These are phyloP conservation scores for Chondrostereum purpureum DNA, from an alignment of 1,284 basidiomycete genomes.

Conservation along the genomic window DNA sequence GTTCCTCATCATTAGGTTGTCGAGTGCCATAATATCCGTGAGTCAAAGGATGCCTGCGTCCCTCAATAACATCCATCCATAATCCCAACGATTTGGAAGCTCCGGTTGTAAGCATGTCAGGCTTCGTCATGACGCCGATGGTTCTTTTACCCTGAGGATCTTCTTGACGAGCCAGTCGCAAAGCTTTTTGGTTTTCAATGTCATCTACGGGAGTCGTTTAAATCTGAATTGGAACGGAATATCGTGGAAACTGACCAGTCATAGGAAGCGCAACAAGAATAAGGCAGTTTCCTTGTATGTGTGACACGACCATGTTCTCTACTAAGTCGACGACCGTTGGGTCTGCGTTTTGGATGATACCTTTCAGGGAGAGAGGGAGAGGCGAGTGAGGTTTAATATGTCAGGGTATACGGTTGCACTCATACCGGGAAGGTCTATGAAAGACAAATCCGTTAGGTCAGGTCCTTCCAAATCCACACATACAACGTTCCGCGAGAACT, in stretches of 20 bases:
- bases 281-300: slow-evolving; percentile 31
- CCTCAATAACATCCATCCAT: slow-evolving; percentile 31
- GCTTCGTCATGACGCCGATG: slow-evolving; percentile 65
- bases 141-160: slow-evolving; percentile 24
- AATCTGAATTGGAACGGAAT: background rate
- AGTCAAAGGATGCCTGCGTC: slow-evolving; percentile 21
- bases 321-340: slow-evolving; percentile 26
- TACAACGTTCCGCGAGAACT: slow-evolving; percentile 38
- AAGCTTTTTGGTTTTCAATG: slow-evolving; percentile 34
- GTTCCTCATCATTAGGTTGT: slow-evolving; percentile 27
- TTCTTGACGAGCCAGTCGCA: slow-evolving; percentile 25
- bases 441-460: slow-evolving; percentile 35
- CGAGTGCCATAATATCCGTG: slow-evolving; percentile 33
- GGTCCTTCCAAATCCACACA: slow-evolving; percentile 39
- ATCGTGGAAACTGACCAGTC: slow-evolving; percentile 27
- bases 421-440: slow-evolving; percentile 41
- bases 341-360: slow-evolving; percentile 29
- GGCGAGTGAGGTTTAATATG: background rate
- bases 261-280: slow-evolving; percentile 34
- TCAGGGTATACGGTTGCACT: slow-evolving; percentile 15
- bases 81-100: slow-evolving; percentile 47
- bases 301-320: slow-evolving; percentile 27
- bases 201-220: slow-evolving; percentile 24
- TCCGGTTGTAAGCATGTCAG: slow-evolving; percentile 61
- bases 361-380: slow-evolving; percentile 11